Base-by-base conservation (phyloP, 345 rosid genomes). In the Erodium maritimum region DNA sequence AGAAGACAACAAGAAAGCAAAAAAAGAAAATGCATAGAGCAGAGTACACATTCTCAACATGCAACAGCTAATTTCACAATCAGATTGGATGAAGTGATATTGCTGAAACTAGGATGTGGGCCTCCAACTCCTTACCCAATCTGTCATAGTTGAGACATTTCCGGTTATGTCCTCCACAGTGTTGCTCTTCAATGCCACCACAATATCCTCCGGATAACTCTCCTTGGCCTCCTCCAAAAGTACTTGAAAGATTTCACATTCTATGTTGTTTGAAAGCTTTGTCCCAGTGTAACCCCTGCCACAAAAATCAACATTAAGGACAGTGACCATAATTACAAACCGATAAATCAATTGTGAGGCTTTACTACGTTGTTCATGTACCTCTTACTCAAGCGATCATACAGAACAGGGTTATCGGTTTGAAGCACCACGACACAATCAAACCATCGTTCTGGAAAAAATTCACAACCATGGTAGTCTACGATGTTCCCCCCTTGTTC, bases 381-480 rank as follows among this genome's bases (percentile, higher is more conserved):
- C 96, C 96, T 89, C 70, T 66, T 83, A 21, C 77, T 83, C 69
- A 89, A 72, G 12, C 96, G 89, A 58, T 88, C 99, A 65, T 75
- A 86, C 74, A 91, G 53, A 55, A 85, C 59, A 0, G 95, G 72
- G 61, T 75, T 88, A 4, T 91, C 95, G 0, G 95, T 83, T 62
- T 85, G 96, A 68, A 86, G 94, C 65, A 91, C 99, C 0, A 82
- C 82, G 10, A 89, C 89, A 2, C 69, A 75, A 73, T 93, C 95
- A 65, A 89, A 93, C 96, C 95, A 93, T 60, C 91, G 60, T 64
- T 86, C 70, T 0, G 99, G 96, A 57, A 93, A 93, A 77, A 89
- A 93, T 64, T 93, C 90, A 11, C 95, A 86, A 33, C 99, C 91
- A 51, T 89, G 96, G 68, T 93, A 89, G 60, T 89, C 99, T 61